A percentile compares a stretch with the other conserved stretches of the same genome.
phyloP scores from a whole-genome alignment of 805 yeast species.

The Lachancea dasiensis region DNA sequence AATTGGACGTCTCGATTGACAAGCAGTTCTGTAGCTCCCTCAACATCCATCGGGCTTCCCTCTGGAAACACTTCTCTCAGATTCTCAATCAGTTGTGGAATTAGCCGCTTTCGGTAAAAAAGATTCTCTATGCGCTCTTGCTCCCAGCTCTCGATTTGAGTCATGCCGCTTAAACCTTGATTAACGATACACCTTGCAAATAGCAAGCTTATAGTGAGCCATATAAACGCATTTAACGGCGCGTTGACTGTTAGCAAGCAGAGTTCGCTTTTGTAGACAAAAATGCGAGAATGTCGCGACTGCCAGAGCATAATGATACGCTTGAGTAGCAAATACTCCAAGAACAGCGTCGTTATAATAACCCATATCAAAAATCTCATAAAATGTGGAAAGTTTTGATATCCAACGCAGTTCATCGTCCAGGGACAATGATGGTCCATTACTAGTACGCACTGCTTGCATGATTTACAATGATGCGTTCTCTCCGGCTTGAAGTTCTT shows the following conservation, averaged over 20 bases:
- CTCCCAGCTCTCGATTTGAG: conserved; percentile 94
- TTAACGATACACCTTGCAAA: conserved; percentile 55
- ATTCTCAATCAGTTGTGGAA: conserved; percentile 41
- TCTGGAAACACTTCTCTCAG: conserved; percentile 37
- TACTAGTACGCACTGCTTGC: conserved; percentile 64
- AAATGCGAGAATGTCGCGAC: conserved; percentile 43
- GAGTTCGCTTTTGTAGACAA: conserved; percentile 48
- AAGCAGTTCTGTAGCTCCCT: conserved; percentile 13
- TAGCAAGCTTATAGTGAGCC: conserved; percentile 53
- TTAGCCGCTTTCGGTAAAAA: conserved; percentile 46
- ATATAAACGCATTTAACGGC: conserved; percentile 54
- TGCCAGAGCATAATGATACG: conserved; percentile 42
- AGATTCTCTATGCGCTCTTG: conserved; percentile 70
- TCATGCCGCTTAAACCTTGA: conserved; percentile 56
- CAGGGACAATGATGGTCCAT: conserved; percentile 97
- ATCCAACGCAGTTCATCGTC: conserved; percentile 89
- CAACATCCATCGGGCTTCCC: conserved; percentile 12
- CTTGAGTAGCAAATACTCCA: conserved; percentile 37
- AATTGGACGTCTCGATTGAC: conserved; percentile 35
- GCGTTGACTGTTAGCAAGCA: conserved; percentile 47
- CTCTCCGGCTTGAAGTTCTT: conserved; percentile 70
- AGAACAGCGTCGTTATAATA: conserved; percentile 42
- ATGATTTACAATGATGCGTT: conserved; percentile 78
- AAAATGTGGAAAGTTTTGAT: conserved; percentile 71
- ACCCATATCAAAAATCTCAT: conserved; percentile 70